Base-by-base conservation (phyloP, 108 stramenopile genomes). In the Nitzschia palea region DNA sequence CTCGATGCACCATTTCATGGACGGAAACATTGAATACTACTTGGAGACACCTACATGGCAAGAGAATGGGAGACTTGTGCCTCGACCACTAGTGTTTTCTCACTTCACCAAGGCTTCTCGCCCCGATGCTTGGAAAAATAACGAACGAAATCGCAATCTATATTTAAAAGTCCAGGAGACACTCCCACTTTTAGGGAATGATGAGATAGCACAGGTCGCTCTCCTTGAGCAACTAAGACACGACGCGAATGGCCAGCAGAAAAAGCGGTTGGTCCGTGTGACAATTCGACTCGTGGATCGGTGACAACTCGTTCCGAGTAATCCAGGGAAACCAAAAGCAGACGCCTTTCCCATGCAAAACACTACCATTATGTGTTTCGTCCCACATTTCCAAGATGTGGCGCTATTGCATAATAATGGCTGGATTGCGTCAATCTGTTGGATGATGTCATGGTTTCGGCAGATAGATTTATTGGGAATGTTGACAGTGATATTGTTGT, bases 51-150 rank as follows among this genome's bases (percentile, higher is more conserved):
- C 87, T 14, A 62, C 42, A 3, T n/a, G 36, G 44, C 31, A 56
- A 36, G 59, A 64, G 30, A 35, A 34, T 32, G 55, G 32, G 26
- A 50, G 55, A 14, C 45, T 51, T 2, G 29, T 47, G 22, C 83
- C 80, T 2, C 51, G 65, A 22, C 82, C 80, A 18, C 83, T 93
- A 51, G 74, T 81, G 0, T 80, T 89, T 25, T 40, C 55, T 18
- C 65, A 59, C 2, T 94, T 87, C 57, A 84, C 64, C 9, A 87
- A 86, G 50, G 53, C 67, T 44, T 62, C 67, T n/a, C 74, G 93
- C 5, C 93, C 93, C 26, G 15, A 33, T 18, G 87, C 93, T 18
- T 94, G 93, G 93, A 94, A 89, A 71, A 80, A 76, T 9, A 72
- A 57, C 12, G 93, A 94, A 44, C 8, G 27, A 4, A 43, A 60